Conservation (phyloP, 805 yeast species). For the Starmerella gropengiesseri region DNA sequence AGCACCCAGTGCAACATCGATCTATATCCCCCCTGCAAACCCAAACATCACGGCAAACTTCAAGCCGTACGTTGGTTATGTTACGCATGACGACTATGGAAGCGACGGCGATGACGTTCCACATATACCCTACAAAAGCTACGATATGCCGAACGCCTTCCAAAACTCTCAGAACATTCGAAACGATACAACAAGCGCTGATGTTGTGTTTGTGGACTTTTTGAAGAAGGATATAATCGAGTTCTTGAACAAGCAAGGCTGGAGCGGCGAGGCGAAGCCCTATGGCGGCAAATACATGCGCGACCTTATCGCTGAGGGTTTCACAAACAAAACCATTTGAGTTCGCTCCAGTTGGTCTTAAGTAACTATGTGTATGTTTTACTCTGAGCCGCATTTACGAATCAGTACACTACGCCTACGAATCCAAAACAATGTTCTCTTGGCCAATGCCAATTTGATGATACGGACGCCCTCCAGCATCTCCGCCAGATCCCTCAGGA, state of each 20-base stretch:
- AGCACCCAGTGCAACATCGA: neutral
- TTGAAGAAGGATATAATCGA: conserved; percentile 40
- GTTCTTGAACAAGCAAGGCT: conserved; percentile 32
- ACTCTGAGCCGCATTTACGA: too few species aligned
- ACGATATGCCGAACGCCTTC: conserved; percentile 67
- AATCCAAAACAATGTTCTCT: too few species aligned
- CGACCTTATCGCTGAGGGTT: conserved; percentile 14
- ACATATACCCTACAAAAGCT: conserved; percentile 46
- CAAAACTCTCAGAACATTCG: conserved; percentile 34
- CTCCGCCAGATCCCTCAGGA: too few species aligned
- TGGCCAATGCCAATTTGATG: too few species aligned
- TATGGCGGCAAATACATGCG: conserved; percentile 13
- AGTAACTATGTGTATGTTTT: too few species aligned
- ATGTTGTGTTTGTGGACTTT: conserved; percentile 63
- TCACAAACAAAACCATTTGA: neutral
- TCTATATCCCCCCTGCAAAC: neutral
- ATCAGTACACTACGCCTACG: too few species aligned
- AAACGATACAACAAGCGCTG: conserved; percentile 25
- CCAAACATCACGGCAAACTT: neutral
- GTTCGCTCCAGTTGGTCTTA: too few species aligned
- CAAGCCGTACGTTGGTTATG: conserved; percentile 43
- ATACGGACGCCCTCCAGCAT: too few species aligned
- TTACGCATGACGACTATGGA: conserved; percentile 75
- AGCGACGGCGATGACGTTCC: conserved; percentile 71
- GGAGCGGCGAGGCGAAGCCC: neutral